Evolutionary conservation across 805 yeast genomes (phyloP), one percentile per base, ranked within the genome.

Genomic region (Aciculoconidium aculeatum): DNA sequence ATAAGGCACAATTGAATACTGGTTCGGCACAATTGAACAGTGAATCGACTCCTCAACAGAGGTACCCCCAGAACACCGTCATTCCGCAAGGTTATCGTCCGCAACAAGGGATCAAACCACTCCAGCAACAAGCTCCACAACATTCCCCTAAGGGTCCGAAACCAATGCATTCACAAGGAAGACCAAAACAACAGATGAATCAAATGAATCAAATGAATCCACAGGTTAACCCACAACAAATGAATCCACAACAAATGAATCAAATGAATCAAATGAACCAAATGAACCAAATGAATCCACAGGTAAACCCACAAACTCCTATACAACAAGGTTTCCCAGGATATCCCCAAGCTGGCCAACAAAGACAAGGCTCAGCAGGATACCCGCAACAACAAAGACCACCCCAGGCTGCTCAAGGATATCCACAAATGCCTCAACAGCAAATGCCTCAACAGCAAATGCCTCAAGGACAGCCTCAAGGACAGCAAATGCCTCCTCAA

Each of bases 71-170:
- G 20, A 10, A 17, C 9, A 7, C 20, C 9, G 10, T 7, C 9
- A 17, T 17, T 17, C 20, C 20, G n/a, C n/a, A n/a, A n/a, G n/a
- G n/a, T n/a, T n/a, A n/a, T n/a, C n/a, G 32, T 12, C 40, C 26
- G 25, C 31, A 30, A 15, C 37, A 30, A 11, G 34, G 25, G 20
- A 35, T 28, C 7, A 32, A 34, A 11, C 41, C 21, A 23, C 36
- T 35, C 16, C 49, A 35, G 14, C 34, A 20, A 6, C 38, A 39
- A 31, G 25, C 35, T 15, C 35, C 27, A 14, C 29, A 17, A 7
- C 34, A 28, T 7, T 17, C 21, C 23, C 18, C 9, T 7, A 17
- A 17, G n/a, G n/a, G n/a, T n/a, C n/a, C n/a, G n/a, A n/a, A n/a
- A n/a, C n/a, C n/a, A n/a, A n/a, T n/a, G n/a, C n/a, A n/a, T n/a